phyloP scores from a whole-genome alignment of 2,329 filamentous ascomycete species.

The Monosporascus cannonballus region DNA sequence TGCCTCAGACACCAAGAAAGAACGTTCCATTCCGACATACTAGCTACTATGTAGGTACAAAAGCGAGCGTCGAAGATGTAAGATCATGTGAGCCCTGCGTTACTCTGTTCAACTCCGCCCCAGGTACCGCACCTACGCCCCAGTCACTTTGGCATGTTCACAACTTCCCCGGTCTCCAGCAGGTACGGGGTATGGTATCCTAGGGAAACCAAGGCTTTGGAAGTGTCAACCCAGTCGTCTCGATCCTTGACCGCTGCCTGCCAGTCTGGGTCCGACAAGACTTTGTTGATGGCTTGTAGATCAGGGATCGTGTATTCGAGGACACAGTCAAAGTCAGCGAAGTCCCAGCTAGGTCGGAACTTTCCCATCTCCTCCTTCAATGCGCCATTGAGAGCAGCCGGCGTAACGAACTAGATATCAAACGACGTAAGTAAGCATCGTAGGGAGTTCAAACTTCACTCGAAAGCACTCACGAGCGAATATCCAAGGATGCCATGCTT shows the following conservation, averaged over 20 bases:
- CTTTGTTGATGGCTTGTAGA: slow-evolving; percentile 11
- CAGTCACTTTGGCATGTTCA: slow-evolving; percentile 15
- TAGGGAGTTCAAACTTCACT: neutral
- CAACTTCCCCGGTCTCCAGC: slow-evolving; percentile 17
- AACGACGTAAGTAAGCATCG: slow-evolving; percentile 3
- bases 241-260: slow-evolving; percentile 16
- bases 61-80: no score
- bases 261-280: slow-evolving; percentile 23
- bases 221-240: slow-evolving; percentile 23
- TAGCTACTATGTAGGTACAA: no score
- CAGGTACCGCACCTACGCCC: no score
- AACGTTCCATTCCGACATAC: no score
- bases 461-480: slow-evolving; percentile 16
- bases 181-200: slow-evolving; percentile 20
- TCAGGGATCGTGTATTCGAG: slow-evolving; percentile 22
- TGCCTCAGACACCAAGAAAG: no score
- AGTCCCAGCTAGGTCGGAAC: slow-evolving; percentile 9
- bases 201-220: slow-evolving; percentile 19
- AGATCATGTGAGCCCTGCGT: no score
- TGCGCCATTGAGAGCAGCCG: slow-evolving; percentile 11
- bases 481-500: slow-evolving; percentile 19
- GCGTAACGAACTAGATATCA: slow-evolving; percentile 16
- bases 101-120: no score
- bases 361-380: slow-evolving; percentile 12
- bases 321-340: slow-evolving; percentile 23